phyloP scores from a whole-genome alignment of 495 filamentous ascomycete species.

The Hypoxylon lienhwacheense region DNA sequence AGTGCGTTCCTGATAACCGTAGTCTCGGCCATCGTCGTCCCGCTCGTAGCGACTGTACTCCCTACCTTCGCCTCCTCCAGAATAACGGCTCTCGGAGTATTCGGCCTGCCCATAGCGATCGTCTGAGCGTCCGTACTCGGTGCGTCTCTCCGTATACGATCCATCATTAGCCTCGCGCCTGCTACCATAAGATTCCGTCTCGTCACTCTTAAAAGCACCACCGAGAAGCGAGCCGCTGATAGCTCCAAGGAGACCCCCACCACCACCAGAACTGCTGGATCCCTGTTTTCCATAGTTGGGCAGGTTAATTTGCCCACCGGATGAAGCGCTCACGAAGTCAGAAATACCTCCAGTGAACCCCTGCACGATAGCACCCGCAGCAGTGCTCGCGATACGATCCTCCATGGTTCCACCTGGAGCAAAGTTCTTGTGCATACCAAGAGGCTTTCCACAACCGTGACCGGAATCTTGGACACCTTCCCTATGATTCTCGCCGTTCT shows the following conservation, averaged over 20 bases:
- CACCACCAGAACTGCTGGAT: conserved; percentile 36
- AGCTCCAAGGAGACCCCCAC: conserved; percentile 47
- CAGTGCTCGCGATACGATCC: conserved; percentile 49
- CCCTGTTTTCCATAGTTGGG: conserved; percentile 33
- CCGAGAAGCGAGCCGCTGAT: conserved; percentile 53
- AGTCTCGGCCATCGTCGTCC: conserved; percentile 42
- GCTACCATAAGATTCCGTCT: conserved; percentile 48
- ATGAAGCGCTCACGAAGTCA: conserved; percentile 34
- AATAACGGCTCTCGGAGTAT: conserved; percentile 47
- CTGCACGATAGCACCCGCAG: conserved; percentile 50
- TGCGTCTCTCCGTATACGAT: conserved; percentile 46
- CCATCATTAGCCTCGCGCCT: conserved; percentile 43
- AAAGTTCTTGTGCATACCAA: conserved; percentile 51
- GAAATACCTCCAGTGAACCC: conserved; percentile 49
- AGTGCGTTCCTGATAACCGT: conserved; percentile 40
- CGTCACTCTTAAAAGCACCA: conserved; percentile 44
- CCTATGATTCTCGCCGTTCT: conserved; percentile 76
- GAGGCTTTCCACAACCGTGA: conserved; percentile 74
- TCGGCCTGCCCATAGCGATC: conserved; percentile 53
- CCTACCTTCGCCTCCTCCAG: conserved; percentile 47
- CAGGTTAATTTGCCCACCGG: conserved; percentile 39
- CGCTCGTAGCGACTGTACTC: conserved; percentile 52
- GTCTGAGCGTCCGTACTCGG: conserved; percentile 50
- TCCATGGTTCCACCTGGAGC: conserved; percentile 43
- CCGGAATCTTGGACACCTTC: conserved; percentile 81